Percentiles rank a stretch among this genome's conserved stretches.
phyloP scores from a whole-genome alignment of 768 basidiomycete species.

The Suillus tomentosus region DNA sequence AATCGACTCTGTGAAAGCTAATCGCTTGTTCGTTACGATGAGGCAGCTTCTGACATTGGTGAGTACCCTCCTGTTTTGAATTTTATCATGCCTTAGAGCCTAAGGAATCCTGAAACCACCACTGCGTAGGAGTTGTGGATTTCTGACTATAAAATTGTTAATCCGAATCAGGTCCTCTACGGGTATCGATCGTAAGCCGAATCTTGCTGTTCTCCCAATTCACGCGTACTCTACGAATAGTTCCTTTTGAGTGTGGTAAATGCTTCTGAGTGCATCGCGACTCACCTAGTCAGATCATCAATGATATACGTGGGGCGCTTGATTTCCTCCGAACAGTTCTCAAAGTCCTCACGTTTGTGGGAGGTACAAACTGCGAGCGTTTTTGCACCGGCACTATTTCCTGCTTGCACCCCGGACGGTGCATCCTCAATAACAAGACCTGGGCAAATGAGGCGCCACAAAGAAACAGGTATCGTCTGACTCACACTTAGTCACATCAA shows the following conservation, averaged over 20 bases:
- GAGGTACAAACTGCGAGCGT: constrained; percentile 87
- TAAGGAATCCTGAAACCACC: background rate
- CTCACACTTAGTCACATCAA: constrained; percentile 60
- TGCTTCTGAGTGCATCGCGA: background rate
- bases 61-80: background rate
- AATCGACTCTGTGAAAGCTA: background rate
- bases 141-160: background rate
- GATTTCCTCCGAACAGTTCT: constrained; percentile 44
- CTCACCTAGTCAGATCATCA: constrained; percentile 65
- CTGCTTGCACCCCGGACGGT: constrained; percentile 76
- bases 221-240: background rate
- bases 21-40: background rate
- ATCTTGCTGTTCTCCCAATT: background rate
- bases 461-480: background rate
- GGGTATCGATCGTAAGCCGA: constrained; percentile 4
- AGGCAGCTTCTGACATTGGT: background rate
- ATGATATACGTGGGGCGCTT: constrained; percentile 64
- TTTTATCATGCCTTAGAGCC: background rate
- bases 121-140: background rate
- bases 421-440: constrained; percentile 92
- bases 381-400: constrained; percentile 71
- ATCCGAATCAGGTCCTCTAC: background rate
- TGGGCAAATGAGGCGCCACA: constrained; percentile 27
- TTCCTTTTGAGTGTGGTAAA: background rate
- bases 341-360: constrained; percentile 56